Percentiles rank a stretch among this genome's conserved stretches.
Evolutionary conservation across 2,329 filamentous ascomycete species (phyloP).

Genomic region (Daldinia sp.): DNA sequence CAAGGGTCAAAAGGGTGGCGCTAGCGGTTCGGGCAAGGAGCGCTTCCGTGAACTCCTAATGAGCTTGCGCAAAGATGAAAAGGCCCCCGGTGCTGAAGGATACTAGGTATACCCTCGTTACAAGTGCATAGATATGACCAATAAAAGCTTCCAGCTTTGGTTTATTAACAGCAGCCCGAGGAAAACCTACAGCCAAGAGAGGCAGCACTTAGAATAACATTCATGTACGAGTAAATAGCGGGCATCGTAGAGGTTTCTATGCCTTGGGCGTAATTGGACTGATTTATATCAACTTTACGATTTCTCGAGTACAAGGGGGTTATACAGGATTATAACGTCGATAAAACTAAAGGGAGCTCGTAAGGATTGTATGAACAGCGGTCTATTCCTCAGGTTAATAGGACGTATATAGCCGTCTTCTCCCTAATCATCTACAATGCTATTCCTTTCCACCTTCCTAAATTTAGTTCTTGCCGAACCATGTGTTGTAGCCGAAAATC

Average conservation of each 20-base stretch:
- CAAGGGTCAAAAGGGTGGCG: constrained; percentile 87
- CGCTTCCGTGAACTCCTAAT: constrained; percentile 91
- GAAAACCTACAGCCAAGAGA: constrained; percentile 2
- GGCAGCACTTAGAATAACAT: constrained; percentile 43
- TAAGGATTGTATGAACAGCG: constrained; percentile 30
- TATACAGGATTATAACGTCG: constrained; percentile 1
- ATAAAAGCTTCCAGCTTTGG: constrained; percentile 11
- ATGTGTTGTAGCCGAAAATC: constrained; percentile 81
- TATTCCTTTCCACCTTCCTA: not conserved
- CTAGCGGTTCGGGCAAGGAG: constrained; percentile 90
- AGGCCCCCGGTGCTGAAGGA: constrained; percentile 73
- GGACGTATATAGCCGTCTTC: constrained; percentile 23
- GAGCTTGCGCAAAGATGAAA: constrained; percentile 91
- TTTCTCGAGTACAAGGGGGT: not conserved
- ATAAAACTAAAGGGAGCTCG: constrained; percentile 1
- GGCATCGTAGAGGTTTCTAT: constrained; percentile 32
- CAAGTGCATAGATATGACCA: constrained; percentile 37
- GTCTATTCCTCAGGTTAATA: constrained; percentile 37
- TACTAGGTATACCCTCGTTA: constrained; percentile 53
- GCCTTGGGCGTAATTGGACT: constrained; percentile 42
- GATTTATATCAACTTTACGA: constrained; percentile 25
- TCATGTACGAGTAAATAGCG: constrained; percentile 27
- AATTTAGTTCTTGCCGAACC: constrained; percentile 67
- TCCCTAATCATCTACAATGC: constrained; percentile 24
- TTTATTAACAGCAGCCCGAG: constrained; percentile 10